A percentile compares a stretch with the other conserved stretches of the same genome.
These are phyloP conservation scores for Babesia bigemina DNA, from an alignment of 169 alveolate genomes.

Conservation along the genomic window DNA sequence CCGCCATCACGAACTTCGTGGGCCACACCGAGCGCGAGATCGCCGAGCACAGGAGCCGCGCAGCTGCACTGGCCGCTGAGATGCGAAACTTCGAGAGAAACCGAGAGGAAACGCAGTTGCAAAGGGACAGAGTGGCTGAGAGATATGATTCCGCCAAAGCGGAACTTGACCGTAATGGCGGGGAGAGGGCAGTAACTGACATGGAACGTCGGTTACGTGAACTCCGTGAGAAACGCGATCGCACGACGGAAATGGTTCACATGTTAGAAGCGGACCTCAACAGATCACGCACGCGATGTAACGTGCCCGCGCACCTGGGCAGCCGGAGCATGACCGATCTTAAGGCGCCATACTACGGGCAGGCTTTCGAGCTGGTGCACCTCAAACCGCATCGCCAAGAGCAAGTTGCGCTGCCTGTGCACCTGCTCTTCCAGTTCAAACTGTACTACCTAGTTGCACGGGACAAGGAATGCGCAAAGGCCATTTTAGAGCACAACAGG, in stretches of 20 bases:
- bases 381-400: slow-evolving; percentile 61
- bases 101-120: slow-evolving; percentile 31
- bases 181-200: slow-evolving; percentile 22
- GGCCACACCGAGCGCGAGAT: slow-evolving; percentile 56
- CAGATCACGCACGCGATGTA: slow-evolving; percentile 17
- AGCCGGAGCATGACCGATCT: slow-evolving; percentile 15
- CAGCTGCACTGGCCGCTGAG: slow-evolving; percentile 47
- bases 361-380: slow-evolving; percentile 68
- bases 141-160: slow-evolving; percentile 39
- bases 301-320: slow-evolving; percentile 21
- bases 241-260: slow-evolving; percentile 4
- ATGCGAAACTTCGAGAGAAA: slow-evolving; percentile 55
- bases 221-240: slow-evolving; percentile 14
- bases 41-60: slow-evolving; percentile 46
- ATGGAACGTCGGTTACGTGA: slow-evolving; percentile 23
- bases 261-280: slow-evolving; percentile 34
- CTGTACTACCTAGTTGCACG: slow-evolving; percentile 69
- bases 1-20: slow-evolving; percentile 55
- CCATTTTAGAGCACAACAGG: slow-evolving; percentile 67
- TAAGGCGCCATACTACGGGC: slow-evolving; percentile 61
- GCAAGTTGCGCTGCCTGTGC: slow-evolving; percentile 70
- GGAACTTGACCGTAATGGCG: slow-evolving; percentile 41
- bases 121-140: slow-evolving; percentile 38
- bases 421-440: slow-evolving; percentile 70
- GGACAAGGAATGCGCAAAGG: slow-evolving; percentile 69